Evolutionary conservation across 352 stramenopile species (phyloP), one percentile per base, ranked within the genome.

Genomic region (Globisporangium takayamanum): DNA sequence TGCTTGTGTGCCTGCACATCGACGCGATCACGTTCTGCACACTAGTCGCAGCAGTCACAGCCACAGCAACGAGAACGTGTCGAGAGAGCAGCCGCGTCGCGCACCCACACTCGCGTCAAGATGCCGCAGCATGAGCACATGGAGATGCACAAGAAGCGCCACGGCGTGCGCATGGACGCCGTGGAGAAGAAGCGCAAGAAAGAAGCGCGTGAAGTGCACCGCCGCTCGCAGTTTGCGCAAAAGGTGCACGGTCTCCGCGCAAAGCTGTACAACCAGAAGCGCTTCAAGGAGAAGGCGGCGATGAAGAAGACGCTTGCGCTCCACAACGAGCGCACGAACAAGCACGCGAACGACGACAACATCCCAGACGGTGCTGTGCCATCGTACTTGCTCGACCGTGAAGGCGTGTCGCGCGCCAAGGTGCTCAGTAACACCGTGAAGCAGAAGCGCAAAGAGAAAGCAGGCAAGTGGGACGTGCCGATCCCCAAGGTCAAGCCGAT

Each of bases 361-460:
- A 92, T 97, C 50, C 91, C 95, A 3, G 95, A 99, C 63, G 97
- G 96, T 48, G 97, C 97, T 25, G 92, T 99, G 50, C 97, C 96
- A 14, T 97, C 97, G n/a, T 99, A 99, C 74, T 75, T 99, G 73
- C 77, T 99, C 18, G 98, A 99, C 82, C 89, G 98, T 63, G 97
- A 99, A 70, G 97, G 96, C 44, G 97, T 99, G 14, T 98, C 89
- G 55, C 89, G 97, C 41, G 97, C 98, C 63, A 99, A 99, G 76
- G 97, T 99, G 55, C 80, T 99, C 60, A 98, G 87, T 76, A 99
- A 99, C 82, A 99, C 97, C 33, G 96, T 99, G 25, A 99, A 99
- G 78, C 98, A 99, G 86, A 99, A 99, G 78, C 85, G 98, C 62
- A 99, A 99, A 77, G 98, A 99, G 83, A 99, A 99, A 80, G 98